These are phyloP conservation scores for Russula sp. DNA, from an alignment of 768 basidiomycete genomes.

Conservation along the genomic window DNA sequence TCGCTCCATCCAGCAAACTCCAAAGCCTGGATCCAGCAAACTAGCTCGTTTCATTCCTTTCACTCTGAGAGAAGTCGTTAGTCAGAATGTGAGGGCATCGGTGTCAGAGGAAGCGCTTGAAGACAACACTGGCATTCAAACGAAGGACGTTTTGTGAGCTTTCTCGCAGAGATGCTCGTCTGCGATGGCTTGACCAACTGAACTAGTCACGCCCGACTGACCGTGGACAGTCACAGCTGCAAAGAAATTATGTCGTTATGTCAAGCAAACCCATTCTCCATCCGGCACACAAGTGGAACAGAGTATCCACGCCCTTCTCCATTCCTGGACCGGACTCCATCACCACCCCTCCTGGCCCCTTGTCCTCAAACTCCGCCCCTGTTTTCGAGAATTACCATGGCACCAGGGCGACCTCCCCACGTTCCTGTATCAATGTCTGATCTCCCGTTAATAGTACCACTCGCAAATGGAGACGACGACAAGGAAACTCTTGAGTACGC, in stretches of 20 bases:
- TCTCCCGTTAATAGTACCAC: neutral
- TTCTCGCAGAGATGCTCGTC: neutral
- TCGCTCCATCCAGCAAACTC: conserved; percentile 9
- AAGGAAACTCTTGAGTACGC: neutral
- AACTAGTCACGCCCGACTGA: conserved; percentile 2
- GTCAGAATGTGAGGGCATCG: neutral
- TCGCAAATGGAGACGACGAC: neutral
- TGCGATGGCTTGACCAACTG: neutral
- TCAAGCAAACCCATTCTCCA: conserved; percentile 5
- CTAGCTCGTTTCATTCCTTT: neutral
- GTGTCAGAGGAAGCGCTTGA: neutral
- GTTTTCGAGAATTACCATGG: neutral
- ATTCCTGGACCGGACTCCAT: neutral
- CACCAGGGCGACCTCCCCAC: neutral
- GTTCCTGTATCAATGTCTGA: conserved; percentile 7
- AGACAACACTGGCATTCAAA: neutral
- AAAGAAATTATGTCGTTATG: neutral
- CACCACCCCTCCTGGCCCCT: neutral
- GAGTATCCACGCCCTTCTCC: neutral
- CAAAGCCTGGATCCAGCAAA: conserved; percentile 4
- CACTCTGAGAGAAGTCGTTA: neutral
- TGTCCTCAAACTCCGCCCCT: conserved; percentile 12
- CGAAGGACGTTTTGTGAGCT: neutral
- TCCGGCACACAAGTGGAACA: neutral
- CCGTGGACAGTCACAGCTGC: neutral